Base-by-base conservation (phyloP, 352 stramenopile species). In the Elongisporangium anandrum region DNA sequence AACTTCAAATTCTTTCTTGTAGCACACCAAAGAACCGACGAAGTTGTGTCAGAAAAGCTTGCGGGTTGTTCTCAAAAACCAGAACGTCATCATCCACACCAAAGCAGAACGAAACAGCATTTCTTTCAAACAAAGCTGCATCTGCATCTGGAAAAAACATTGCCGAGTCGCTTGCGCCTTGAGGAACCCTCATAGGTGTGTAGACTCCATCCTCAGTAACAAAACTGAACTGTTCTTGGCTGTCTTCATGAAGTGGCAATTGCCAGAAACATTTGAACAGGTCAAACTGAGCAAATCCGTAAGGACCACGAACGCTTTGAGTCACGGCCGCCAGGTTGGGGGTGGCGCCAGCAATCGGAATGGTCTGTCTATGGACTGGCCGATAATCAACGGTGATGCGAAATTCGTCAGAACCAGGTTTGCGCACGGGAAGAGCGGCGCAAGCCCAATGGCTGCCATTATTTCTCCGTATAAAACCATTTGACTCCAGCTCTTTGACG, bases 251-350 rank as follows among this genome's bases (percentile, higher is more conserved):
- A 2, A 63, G 21, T 15, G 64, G 59, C 29, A 70, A 19, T 23
- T 70, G 55, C 59, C 64, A 70, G 22, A 64, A 66, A 13, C 57
- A 49, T n/a, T 61, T 61, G n/a, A 61, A 61, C 16, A 62, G 41
- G 38, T 66, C 64, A 61, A 72, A 49, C 20, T 56, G 17, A n/a
- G 23, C 59, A 61, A 72, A 68, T 0, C 60, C 55, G 38, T 55
- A 62, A 10, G 59, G 19, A 1, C 52, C 60, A 13, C 54, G 29
- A 2, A 68, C 51, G 10, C 16, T 19, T n/a, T 60, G 17, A 2
- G 50, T 59, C 19, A 62, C 65, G 6, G 61, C 10, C 0, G 24
- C 26, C 8, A 72, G 56, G 22, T 61, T 64, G 3, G 65, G 60
- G 1, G 55, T 71, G 16, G 64, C n/a, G 3, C 64, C 54, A 8